Evolutionary conservation across 1,284 basidiomycete species (phyloP).

Genomic region (Melampsora larici-populina): DNA sequence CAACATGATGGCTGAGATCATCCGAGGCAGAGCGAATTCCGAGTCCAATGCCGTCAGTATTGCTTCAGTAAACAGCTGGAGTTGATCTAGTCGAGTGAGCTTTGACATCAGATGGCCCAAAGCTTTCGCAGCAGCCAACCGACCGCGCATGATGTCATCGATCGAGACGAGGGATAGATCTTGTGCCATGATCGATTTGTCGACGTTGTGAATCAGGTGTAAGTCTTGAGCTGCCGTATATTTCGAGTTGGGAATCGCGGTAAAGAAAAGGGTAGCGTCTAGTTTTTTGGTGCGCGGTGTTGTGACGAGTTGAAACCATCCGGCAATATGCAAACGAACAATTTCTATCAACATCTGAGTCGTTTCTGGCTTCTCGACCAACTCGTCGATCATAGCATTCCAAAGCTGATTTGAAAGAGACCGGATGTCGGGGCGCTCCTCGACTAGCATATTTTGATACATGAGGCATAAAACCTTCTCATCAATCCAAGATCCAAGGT

Average conservation of each 20-base stretch:
- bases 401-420: conserved; percentile 74
- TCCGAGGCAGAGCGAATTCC: conserved; percentile 83
- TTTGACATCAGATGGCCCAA: conserved; percentile 69
- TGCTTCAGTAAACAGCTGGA: conserved; percentile 58
- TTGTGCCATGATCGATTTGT: conserved; percentile 91
- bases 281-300: conserved; percentile 37
- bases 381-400: conserved; percentile 65
- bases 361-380: conserved; percentile 54
- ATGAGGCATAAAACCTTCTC: conserved; percentile 75
- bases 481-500: conserved; percentile 73
- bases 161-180: conserved; percentile 78
- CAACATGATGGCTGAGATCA: conserved; percentile 75
- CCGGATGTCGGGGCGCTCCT: conserved; percentile 83
- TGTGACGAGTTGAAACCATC: conserved; percentile 46
- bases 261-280: conserved; percentile 28
- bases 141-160: conserved; percentile 76
- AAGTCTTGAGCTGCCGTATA: conserved; percentile 52
- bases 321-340: conserved; percentile 59
- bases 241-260: conserved; percentile 47
- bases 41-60: conserved; percentile 77
- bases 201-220: conserved; percentile 80
- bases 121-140: conserved; percentile 75
- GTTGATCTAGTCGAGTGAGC: conserved; percentile 57
- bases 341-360: conserved; percentile 61
- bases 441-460: conserved; percentile 91